phyloP scores from a whole-genome alignment of 306 rosid species.

The Potentilla sterilis region DNA sequence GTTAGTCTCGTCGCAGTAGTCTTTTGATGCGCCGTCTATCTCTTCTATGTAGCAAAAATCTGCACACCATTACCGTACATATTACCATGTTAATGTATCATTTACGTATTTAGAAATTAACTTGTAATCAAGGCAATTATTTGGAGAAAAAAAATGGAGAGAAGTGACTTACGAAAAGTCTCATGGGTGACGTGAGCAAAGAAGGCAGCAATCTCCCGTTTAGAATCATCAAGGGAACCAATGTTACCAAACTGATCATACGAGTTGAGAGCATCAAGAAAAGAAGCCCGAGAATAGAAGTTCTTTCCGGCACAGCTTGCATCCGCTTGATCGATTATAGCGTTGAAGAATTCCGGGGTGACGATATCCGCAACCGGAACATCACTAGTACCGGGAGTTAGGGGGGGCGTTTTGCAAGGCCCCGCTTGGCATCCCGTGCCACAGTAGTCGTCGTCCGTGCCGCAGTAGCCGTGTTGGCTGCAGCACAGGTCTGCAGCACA shows the following conservation, averaged over 20 bases:
- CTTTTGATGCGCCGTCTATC: conserved; percentile 68
- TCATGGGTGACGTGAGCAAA: conserved; percentile 84
- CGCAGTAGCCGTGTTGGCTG: conserved; percentile 66
- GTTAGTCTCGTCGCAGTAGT: conserved; percentile 69
- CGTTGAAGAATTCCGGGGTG: conserved; percentile 47
- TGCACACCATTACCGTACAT: neutral
- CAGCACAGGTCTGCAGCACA: conserved; percentile 57
- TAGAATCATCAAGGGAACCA: conserved; percentile 49
- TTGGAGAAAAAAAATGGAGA: neutral
- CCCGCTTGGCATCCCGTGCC: conserved; percentile 67
- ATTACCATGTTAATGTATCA: neutral
- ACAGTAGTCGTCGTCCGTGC: conserved; percentile 41
- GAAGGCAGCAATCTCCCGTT: conserved; percentile 82
- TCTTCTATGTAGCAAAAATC: conserved; percentile 88
- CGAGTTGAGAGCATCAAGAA: conserved; percentile 42
- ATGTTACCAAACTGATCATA: conserved; percentile 42
- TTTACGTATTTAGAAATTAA: too few relatives aligned
- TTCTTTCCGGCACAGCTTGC: conserved; percentile 52
- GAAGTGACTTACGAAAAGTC: conserved; percentile 53
- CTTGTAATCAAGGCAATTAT: too few relatives aligned
- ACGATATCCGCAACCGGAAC: conserved; percentile 54
- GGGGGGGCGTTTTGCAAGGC: conserved; percentile 38
- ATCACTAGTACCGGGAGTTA: conserved; percentile 19
- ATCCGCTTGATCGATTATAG: conserved; percentile 48
- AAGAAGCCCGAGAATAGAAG: conserved; percentile 52